Evolutionary conservation across 345 rosid genomes (phyloP), one percentile per base, ranked within the genome.

Genomic region (Brassica juncea): DNA sequence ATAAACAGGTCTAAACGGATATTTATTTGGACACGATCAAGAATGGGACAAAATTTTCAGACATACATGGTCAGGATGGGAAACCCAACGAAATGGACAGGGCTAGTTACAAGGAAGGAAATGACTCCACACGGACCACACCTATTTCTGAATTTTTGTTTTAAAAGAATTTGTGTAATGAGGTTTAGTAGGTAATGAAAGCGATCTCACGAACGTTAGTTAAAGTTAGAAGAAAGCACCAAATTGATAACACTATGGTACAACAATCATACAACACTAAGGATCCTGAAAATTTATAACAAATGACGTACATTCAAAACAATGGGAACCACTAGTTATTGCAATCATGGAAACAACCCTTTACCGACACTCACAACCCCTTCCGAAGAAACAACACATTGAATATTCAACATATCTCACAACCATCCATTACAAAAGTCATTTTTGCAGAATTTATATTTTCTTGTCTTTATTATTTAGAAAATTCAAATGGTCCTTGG

Each of bases 401-500:
- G 69, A 74, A 80, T 70, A 74, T 54, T 74, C 19, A 61, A 74
- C 69, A 74, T 32, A 63, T 49, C 37, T 74, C 61, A 80, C 79
- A 80, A 80, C 44, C 71, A 67, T 42, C 16, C 15, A 61, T 28
- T 47, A 63, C 62, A 44, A 65, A 62, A 73, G 78, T 79, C 73
- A 60, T 73, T 67, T 67, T 73, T 54, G 30, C 11, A 71, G 66
- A 71, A 71, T 21, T 57, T 57, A 55, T 32, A n/a, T 70, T 37
- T 15, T 63, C 37, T 30, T 21, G 4, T 9, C 8, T 32, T 3
- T 5, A 16, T 14, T 10, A n/a, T 15, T 34, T 27, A 47, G 73
- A 16, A 74, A 49, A 16, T 2, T 15, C 71, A 72, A 89, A 14
- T 76, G 65, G 19, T 75, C 42, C 98, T 87, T 60, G 99, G 98